Conservation (phyloP, 257 asterid genomes). For the Solanum tacnaense region DNA sequence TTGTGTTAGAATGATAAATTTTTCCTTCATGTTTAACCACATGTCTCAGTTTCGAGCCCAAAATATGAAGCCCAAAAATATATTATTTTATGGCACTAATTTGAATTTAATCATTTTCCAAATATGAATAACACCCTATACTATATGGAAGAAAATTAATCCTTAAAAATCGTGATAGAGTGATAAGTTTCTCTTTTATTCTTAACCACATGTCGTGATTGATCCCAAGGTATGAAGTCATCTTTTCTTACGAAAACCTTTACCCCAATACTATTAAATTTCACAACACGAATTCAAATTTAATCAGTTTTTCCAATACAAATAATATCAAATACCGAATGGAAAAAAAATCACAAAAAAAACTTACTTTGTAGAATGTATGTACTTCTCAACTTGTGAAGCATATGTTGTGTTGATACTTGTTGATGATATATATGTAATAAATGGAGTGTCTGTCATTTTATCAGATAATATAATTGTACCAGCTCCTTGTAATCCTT, state of each 20-base stretch:
- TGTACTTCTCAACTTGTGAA: conserved; percentile 28
- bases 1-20: not conserved
- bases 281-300: accelerated
- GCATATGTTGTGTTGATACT: conserved; percentile 21
- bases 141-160: not conserved
- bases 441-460: conserved; percentile 17
- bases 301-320: not conserved
- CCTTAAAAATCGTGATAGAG: not conserved
- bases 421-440: conserved; percentile 21
- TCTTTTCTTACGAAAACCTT: not conserved
- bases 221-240: not conserved
- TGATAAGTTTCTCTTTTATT: not conserved
- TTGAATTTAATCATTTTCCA: too few relatives aligned
- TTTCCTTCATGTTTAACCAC: not conserved
- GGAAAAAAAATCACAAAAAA: not conserved
- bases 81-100: too few relatives aligned
- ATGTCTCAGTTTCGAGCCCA: not conserved
- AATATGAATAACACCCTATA: not conserved
- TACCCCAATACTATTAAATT: not conserved
- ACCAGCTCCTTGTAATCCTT: conserved; percentile 40
- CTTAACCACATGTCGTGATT: not conserved
- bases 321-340: not conserved
- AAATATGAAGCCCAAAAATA: not conserved
- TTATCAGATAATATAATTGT: conserved; percentile 18
- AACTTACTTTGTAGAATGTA: conserved; percentile 52